phyloP scores from a whole-genome alignment of 768 basidiomycete species.

The Rhizopogon sp. region DNA sequence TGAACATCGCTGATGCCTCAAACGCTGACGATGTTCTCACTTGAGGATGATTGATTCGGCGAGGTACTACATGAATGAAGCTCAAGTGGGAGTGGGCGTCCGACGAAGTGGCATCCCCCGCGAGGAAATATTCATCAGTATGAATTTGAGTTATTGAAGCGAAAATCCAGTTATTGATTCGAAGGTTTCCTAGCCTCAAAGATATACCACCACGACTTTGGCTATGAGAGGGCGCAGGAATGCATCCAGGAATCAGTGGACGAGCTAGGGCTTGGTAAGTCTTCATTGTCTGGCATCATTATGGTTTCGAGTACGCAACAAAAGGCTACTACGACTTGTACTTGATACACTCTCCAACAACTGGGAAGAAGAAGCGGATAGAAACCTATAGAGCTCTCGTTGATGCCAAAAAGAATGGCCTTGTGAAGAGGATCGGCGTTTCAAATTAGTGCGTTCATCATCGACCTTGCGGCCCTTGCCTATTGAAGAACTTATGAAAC shows the following conservation, averaged over 20 bases:
- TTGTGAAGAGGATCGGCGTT: constrained; percentile 37
- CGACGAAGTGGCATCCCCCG: constrained; percentile 16
- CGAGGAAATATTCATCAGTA: constrained; percentile 27
- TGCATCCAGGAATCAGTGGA: constrained; percentile 18
- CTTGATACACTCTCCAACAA: constrained; percentile 39
- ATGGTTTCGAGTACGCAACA: neutral
- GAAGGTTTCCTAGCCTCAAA: constrained; percentile 17
- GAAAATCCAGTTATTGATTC: neutral
- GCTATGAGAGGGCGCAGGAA: constrained; percentile 12
- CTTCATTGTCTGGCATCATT: neutral
- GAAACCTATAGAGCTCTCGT: constrained; percentile 35
- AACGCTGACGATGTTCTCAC: neutral
- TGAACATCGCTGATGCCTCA: neutral
- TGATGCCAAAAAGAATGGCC: constrained; percentile 29
- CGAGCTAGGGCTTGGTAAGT: constrained; percentile 16
- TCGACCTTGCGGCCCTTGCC: neutral
- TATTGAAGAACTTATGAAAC: neutral
- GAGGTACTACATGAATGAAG: constrained; percentile 21
- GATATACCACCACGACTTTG: neutral
- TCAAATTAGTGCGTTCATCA: constrained; percentile 38
- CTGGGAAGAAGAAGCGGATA: constrained; percentile 33
- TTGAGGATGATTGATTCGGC: constrained; percentile 23
- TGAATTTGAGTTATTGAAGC: neutral
- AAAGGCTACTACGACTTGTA: constrained; percentile 43
- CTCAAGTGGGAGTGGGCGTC: constrained; percentile 21